Evolutionary conservation across 495 filamentous ascomycete genomes (phyloP).

Genomic region (Penicillium robsamsonii): DNA sequence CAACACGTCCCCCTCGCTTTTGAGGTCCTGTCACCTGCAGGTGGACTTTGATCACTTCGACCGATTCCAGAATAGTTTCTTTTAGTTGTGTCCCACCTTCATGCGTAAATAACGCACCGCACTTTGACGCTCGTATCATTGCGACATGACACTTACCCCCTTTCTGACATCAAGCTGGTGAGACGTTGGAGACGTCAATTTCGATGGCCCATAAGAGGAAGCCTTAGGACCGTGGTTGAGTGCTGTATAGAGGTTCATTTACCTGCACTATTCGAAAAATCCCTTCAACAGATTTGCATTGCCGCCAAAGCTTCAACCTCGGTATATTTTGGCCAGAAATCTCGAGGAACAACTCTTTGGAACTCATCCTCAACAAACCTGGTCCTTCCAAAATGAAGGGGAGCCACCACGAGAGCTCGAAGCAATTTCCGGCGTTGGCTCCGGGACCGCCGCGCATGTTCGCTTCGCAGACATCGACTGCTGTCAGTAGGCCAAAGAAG

Average conservation of each 20-base stretch:
- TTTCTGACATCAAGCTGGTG: background rate
- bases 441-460: slow-evolving; percentile 31
- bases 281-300: background rate
- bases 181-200: slow-evolving; percentile 4
- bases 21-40: slow-evolving; percentile 16
- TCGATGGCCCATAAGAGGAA: slow-evolving; percentile 1
- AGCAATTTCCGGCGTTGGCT: slow-evolving; percentile 32
- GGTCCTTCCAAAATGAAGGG: slow-evolving; percentile 17
- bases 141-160: slow-evolving; percentile 1
- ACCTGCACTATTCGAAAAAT: background rate
- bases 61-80: slow-evolving; percentile 6
- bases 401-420: slow-evolving; percentile 25
- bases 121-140: background rate
- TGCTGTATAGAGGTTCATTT: background rate
- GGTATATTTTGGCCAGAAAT: background rate
- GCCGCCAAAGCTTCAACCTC: background rate
- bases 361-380: background rate
- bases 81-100: slow-evolving; percentile 1
- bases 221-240: background rate
- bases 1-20: slow-evolving; percentile 7
- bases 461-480: slow-evolving; percentile 17
- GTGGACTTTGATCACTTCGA: slow-evolving; percentile 9
- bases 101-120: slow-evolving; percentile 10
- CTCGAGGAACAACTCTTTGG: background rate
- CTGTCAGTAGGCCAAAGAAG: slow-evolving; percentile 35